Conservation (phyloP, 306 rosid genomes). For the Potentilla sterilis region DNA sequence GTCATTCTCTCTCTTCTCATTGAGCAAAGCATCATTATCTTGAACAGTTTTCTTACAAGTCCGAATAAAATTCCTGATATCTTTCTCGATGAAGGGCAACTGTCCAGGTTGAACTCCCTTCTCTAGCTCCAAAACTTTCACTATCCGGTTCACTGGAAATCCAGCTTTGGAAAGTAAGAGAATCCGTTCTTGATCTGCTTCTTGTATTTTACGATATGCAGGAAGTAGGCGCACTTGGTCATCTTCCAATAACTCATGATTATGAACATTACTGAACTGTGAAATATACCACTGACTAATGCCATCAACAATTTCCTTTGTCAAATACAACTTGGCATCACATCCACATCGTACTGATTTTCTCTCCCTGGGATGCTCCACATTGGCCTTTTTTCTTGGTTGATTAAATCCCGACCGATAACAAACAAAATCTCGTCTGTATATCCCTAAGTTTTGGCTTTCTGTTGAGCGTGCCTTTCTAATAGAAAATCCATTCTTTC, state of each 20-base stretch:
- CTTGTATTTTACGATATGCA: conserved; percentile 64
- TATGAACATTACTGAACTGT: conserved; percentile 66
- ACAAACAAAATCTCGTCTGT: conserved; percentile 67
- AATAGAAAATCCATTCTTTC: conserved; percentile 66
- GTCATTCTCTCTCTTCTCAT: conserved; percentile 59
- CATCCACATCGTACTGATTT: conserved; percentile 75
- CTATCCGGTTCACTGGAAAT: conserved; percentile 63
- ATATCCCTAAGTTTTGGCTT: conserved; percentile 63
- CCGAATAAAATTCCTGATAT: conserved; percentile 64
- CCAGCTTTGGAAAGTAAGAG: conserved; percentile 67
- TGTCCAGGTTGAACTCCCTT: conserved; percentile 67
- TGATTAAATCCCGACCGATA: conserved; percentile 69
- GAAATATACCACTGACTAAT: conserved; percentile 60
- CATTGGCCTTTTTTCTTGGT: conserved; percentile 65
- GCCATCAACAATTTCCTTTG: conserved; percentile 59
- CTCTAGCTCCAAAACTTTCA: conserved; percentile 60
- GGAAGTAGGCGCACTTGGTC: conserved; percentile 73
- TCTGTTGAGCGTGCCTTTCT: conserved; percentile 70
- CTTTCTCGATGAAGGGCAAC: conserved; percentile 68
- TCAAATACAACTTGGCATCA: conserved; percentile 64
- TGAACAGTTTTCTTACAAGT: conserved; percentile 66
- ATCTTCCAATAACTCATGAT: conserved; percentile 69
- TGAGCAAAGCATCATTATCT: conserved; percentile 61
- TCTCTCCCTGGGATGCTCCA: conserved; percentile 67
- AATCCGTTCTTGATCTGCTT: conserved; percentile 59